Base-by-base conservation (phyloP, 2,329 filamentous ascomycete genomes). In the Microdochium trichocladiopsis region DNA sequence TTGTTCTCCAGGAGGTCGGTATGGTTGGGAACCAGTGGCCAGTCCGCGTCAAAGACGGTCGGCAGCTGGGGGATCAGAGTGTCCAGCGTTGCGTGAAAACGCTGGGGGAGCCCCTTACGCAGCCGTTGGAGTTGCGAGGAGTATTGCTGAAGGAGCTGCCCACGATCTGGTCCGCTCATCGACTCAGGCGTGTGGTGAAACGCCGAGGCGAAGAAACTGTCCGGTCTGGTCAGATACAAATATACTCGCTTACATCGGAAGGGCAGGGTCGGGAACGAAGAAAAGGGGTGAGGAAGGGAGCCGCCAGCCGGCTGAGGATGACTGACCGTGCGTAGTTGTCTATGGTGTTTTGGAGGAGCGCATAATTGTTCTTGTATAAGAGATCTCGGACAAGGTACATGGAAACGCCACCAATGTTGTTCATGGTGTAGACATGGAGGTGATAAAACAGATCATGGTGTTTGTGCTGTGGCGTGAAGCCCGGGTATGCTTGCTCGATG, bases 1-100 rank as follows among this genome's bases (percentile, higher is more conserved):
- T 59, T 59, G 50, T 57, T 59, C 50, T 59, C 57, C 9, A 59
- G 43, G 41, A 57, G 54, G 37, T 59, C 54, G 23, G 36, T 53
- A 28, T 59, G 54, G 48, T 59, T 52, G 23, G 50, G 54, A 48
- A 55, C 52, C 31, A 53, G 21, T 16, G 54, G 57, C 54, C 53
- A 59, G 49, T 53, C 43, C 14, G 53, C 41, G 10, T 28, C 52
- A 47, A 49, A 56, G 16, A 59, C 14, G 28, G 14, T 33, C 14
- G 28, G 28, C 8, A 33, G 28, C 28, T 33, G 28, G 28, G 28
- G 28, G 28, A 33, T 33, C 8, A 33, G 28, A 33, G 28, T 33
- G 28, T 33, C 28, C 28, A 33, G 28, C 28, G 28, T 33, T 33
- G 28, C 28, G 28, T 33, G 55, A 33, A 58, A 57, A 50, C 53